Base-by-base conservation (phyloP, 192 early-diverging fungal genomes). In the Coemansia umbellata region DNA sequence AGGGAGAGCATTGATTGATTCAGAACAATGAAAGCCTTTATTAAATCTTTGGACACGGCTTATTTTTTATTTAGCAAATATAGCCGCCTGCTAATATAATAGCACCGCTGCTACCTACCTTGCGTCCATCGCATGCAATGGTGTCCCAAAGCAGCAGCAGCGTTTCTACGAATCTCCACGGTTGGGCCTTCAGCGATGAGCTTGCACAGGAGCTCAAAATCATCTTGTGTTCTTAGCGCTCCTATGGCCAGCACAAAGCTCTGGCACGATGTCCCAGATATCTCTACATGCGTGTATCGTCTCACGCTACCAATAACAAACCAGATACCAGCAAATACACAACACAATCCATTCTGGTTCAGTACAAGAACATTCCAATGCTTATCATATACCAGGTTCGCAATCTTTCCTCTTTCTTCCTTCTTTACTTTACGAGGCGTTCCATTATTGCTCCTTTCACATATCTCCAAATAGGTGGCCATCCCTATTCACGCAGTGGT, bases 221-320 rank as follows among this genome's bases (percentile, higher is more conserved):
- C 56, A 7, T 37, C 27, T 8, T 32, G 60, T 3, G 31, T 50
- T 8, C 31, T 3, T 32, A 75, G 55, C 3, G 61, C 72, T 8
- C 72, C 61, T 47, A 75, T 23, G 9, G 72, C 72, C 10, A 69
- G 26, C 19, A 69, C 66, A 69, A 69, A 75, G 28, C 61, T 54
- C 35, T 75, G 60, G 23, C 66, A 48, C 41, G 66, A 68, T 3
- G 47, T 52, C 3, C 65, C 65, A 5, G 72, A 67, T 31, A 40
- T 50, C 23, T 62, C 65, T 8, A 53, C 61, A 10, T 23, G 43
- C 23, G 53, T 64, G 18, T 53, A 30, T n/a, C 60, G 33, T 19
- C 23, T 53, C 21, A 75, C 47, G 10, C 72, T 63, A 67, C 11
- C 47, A 28, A 19, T 22, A 9, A 7, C 40, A n/a, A 26, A 42